Percentiles rank a stretch among this genome's conserved stretches.
phyloP scores from a whole-genome alignment of 805 yeast species.

The Schwanniomyces occidentalis region DNA sequence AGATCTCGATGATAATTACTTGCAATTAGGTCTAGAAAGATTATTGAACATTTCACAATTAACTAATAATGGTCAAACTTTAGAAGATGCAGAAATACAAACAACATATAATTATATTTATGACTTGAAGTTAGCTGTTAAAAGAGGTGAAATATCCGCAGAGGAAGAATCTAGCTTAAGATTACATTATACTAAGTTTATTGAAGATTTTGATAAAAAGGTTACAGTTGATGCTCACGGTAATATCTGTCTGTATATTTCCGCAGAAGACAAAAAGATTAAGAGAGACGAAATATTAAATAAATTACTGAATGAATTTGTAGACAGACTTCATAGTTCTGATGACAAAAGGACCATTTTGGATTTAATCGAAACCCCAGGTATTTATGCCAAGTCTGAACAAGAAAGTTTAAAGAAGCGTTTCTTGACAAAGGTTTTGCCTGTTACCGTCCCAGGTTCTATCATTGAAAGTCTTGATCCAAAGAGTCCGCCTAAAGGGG shows the following conservation, averaged over 20 bases:
- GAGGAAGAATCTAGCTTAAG: slow-evolving; percentile 21
- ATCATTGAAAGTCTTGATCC: slow-evolving; percentile 36
- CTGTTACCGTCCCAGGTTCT: slow-evolving; percentile 47
- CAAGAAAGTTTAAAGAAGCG: slow-evolving; percentile 42
- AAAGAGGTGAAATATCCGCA: slow-evolving; percentile 34
- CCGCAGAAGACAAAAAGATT: slow-evolving; percentile 26
- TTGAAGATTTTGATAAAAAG: slow-evolving; percentile 40
- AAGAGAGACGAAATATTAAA: slow-evolving; percentile 20
- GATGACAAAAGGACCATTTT: slow-evolving; percentile 43
- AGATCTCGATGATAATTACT: slow-evolving; percentile 23
- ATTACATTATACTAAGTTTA: slow-evolving; percentile 36
- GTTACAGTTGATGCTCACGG: slow-evolving; percentile 50
- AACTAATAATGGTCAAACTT: slow-evolving; percentile 52
- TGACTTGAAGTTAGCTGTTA: slow-evolving; percentile 42
- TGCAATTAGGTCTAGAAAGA: slow-evolving; percentile 41
- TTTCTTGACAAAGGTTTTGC: slow-evolving; percentile 57
- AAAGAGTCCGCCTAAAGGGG: slow-evolving; percentile 48
- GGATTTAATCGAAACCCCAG: slow-evolving; percentile 43
- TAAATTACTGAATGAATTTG: slow-evolving; percentile 19
- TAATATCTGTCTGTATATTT: slow-evolving; percentile 39
- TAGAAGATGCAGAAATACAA: slow-evolving; percentile 58
- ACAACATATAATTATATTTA: slow-evolving; percentile 53
- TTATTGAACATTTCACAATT: slow-evolving; percentile 48
- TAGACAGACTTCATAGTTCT: slow-evolving; percentile 26
- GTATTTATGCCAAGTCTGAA: slow-evolving; percentile 37